Percentiles rank a stretch among this genome's conserved stretches.
Evolutionary conservation across 495 filamentous ascomycete genomes (phyloP).

Genomic region (Xylaria sp.): DNA sequence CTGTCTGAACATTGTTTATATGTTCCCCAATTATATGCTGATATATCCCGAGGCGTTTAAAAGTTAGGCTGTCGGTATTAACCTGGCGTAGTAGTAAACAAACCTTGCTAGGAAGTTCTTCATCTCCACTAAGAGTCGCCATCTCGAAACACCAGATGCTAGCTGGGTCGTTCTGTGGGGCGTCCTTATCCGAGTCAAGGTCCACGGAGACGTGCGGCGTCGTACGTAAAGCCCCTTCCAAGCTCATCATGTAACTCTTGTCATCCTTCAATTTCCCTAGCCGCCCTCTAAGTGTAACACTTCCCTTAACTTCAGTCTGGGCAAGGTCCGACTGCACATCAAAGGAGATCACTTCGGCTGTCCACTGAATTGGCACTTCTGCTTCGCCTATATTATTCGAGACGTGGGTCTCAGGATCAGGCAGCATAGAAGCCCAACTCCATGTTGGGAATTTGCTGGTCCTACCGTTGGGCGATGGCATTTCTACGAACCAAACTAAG

Average conservation of each 20-base stretch:
- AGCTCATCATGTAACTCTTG: not conserved
- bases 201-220: not conserved
- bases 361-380: not conserved
- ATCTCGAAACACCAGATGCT: not conserved
- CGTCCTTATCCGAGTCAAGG: not conserved
- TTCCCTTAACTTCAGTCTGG: not conserved
- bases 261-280: not conserved
- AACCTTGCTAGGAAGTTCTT: not conserved
- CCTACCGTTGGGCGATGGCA: not conserved
- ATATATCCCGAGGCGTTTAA: conserved; percentile 1
- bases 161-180: not conserved
- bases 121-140: not conserved
- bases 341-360: not conserved
- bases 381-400: not conserved
- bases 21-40: not conserved
- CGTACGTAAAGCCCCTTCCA: not conserved
- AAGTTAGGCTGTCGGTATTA: not conserved
- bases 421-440: not conserved
- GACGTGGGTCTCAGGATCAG: not conserved
- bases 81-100: not conserved
- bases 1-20: not conserved
- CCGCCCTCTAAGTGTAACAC: not conserved
- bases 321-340: not conserved
- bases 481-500: not conserved
- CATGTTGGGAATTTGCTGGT: not conserved